Evolutionary conservation across 495 filamentous ascomycete species (phyloP).

Genomic region (Penicillium nucicola): DNA sequence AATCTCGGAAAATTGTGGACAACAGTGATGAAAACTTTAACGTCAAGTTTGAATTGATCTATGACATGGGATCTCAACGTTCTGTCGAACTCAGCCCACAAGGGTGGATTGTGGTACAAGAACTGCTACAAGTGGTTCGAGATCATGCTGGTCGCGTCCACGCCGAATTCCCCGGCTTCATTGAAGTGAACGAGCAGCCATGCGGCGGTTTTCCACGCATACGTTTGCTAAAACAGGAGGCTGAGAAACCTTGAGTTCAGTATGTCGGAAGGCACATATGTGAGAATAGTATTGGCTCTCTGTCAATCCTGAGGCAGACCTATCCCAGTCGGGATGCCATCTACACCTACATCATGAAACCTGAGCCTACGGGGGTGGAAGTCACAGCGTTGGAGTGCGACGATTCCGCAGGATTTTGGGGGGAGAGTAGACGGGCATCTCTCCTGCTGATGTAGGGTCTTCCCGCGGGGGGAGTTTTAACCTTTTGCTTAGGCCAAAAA

Average conservation of each 20-base stretch:
- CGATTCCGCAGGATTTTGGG: no score
- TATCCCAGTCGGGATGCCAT: slow-evolving; percentile 31
- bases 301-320: slow-evolving; percentile 27
- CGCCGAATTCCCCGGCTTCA: slow-evolving; percentile 18
- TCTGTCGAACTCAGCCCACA: slow-evolving; percentile 53
- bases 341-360: slow-evolving; percentile 40
- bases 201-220: slow-evolving; percentile 20
- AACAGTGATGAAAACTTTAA: slow-evolving; percentile 66
- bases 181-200: slow-evolving; percentile 27
- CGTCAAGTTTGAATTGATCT: slow-evolving; percentile 61
- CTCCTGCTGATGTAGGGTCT: slow-evolving; percentile 20
- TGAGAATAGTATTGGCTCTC: slow-evolving; percentile 10
- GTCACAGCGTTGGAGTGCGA: slow-evolving; percentile 30
- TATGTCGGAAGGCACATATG: slow-evolving; percentile 13
- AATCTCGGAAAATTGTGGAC: slow-evolving; percentile 56
- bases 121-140: slow-evolving; percentile 47
- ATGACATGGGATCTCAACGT: slow-evolving; percentile 60
- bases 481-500: slow-evolving; percentile 54
- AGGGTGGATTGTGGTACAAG: slow-evolving; percentile 59
- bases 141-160: slow-evolving; percentile 16
- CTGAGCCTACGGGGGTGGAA: slow-evolving; percentile 20
- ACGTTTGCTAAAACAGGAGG: slow-evolving; percentile 14
- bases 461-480: slow-evolving; percentile 53
- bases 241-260: slow-evolving; percentile 2
- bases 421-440: no score